Percentiles rank a stretch among this genome's conserved stretches.
These are phyloP conservation scores for Ascocoryne sarcoides DNA, from an alignment of 2,329 filamentous ascomycete genomes.

Conservation along the genomic window DNA sequence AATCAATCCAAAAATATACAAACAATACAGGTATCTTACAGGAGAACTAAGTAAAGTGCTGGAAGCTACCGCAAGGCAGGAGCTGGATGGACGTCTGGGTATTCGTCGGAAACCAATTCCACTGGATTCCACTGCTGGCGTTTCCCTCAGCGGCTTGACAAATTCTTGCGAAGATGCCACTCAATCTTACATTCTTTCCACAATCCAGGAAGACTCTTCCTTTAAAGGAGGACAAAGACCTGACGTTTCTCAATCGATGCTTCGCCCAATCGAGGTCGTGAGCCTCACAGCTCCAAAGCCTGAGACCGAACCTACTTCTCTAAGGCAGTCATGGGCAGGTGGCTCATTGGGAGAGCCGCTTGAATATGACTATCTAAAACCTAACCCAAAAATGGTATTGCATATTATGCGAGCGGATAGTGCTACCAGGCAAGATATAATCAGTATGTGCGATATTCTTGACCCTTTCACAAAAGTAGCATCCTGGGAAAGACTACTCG, in stretches of 20 bases:
- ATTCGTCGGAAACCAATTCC: constrained; percentile 5
- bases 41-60: constrained; percentile 10
- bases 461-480: constrained; percentile 7
- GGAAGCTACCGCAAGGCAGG: constrained; percentile 6
- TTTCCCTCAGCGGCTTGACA: constrained; percentile 13
- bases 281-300: not conserved
- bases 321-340: no score
- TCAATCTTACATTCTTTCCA: not conserved
- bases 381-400: constrained; percentile 10
- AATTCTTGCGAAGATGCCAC: constrained; percentile 1
- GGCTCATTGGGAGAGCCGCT: not conserved
- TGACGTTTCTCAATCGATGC: no score
- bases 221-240: not conserved
- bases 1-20: constrained; percentile 6
- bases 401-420: constrained; percentile 6
- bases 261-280: not conserved
- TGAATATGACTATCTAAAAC: not conserved
- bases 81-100: constrained; percentile 7
- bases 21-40: constrained; percentile 7
- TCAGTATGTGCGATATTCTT: constrained; percentile 9
- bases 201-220: not conserved
- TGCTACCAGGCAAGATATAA: constrained; percentile 11
- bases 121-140: constrained; percentile 14
- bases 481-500: constrained; percentile 11
- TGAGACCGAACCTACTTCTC: constrained; percentile 1